phyloP scores from a whole-genome alignment of 495 filamentous ascomycete species.

The Lepraria neglecta region DNA sequence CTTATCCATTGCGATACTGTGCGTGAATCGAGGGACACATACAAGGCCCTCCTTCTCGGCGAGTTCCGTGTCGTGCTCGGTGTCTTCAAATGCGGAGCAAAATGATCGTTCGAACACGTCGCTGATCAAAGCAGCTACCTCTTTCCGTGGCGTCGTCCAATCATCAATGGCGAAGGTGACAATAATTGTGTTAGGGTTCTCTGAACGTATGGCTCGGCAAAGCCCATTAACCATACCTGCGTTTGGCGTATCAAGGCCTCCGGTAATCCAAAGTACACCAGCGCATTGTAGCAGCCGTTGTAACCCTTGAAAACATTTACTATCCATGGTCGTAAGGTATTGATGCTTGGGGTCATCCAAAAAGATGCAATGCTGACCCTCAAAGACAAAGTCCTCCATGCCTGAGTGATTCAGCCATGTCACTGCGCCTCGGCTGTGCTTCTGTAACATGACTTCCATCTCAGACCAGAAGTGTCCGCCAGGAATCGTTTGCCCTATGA shows the following conservation, averaged over 20 bases:
- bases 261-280: constrained; percentile 1
- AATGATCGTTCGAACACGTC: background rate
- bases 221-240: constrained; percentile 1
- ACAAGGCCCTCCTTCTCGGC: constrained; percentile 8
- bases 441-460: background rate
- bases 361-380: background rate
- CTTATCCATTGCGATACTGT: background rate
- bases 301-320: background rate
- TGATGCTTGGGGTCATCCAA: background rate
- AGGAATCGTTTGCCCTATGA: constrained; percentile 4
- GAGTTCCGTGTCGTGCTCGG: constrained; percentile 2
- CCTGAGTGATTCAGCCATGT: background rate
- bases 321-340: background rate
- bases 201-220: background rate
- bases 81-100: background rate
- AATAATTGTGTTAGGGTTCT: background rate
- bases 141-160: background rate
- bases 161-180: background rate
- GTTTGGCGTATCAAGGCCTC: background rate
- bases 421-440: background rate
- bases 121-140: background rate
- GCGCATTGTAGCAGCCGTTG: background rate
- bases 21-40: constrained; percentile 6
- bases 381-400: background rate
- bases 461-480: background rate